Conservation (phyloP, 75 land plant species). For the Ceratopteris richardii region DNA sequence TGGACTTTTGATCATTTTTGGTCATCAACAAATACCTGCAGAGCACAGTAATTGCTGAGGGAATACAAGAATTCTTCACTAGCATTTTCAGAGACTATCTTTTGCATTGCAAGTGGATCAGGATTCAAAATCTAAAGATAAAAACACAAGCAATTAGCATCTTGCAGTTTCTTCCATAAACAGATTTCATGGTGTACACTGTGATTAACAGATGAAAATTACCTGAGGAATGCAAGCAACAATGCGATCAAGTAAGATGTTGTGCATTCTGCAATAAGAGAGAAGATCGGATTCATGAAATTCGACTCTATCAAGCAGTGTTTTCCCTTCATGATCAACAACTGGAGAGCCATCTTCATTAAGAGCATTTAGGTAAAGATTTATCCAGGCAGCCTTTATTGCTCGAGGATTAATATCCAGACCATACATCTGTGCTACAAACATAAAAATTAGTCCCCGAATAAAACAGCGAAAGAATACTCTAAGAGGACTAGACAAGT, state of each 20-base stretch:
- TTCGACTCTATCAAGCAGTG: conserved; percentile 86
- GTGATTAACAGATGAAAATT: conserved; percentile 1
- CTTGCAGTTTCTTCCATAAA: neutral
- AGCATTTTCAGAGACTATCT: conserved; percentile 91
- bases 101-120: conserved; percentile 96
- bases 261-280: conserved; percentile 66
- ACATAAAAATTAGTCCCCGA: no score
- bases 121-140: conserved; percentile 83
- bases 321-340: conserved; percentile 72
- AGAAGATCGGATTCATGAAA: conserved; percentile 95
- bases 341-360: conserved; percentile 75
- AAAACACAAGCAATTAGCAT: neutral
- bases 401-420: conserved; percentile 98
- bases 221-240: conserved; percentile 99
- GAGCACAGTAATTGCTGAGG: conserved; percentile 97
- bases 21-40: no score
- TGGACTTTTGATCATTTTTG: no score
- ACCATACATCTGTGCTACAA: conserved; percentile 70
- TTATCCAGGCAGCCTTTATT: conserved; percentile 88
- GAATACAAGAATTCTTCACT: conserved; percentile 93
- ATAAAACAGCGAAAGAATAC: neutral
- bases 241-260: conserved; percentile 82
- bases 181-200: neutral
- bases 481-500: neutral
- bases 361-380: conserved; percentile 80